Evolutionary conservation across 2,329 filamentous ascomycete genomes (phyloP).

Genomic region (Mollisiaceae sp.): DNA sequence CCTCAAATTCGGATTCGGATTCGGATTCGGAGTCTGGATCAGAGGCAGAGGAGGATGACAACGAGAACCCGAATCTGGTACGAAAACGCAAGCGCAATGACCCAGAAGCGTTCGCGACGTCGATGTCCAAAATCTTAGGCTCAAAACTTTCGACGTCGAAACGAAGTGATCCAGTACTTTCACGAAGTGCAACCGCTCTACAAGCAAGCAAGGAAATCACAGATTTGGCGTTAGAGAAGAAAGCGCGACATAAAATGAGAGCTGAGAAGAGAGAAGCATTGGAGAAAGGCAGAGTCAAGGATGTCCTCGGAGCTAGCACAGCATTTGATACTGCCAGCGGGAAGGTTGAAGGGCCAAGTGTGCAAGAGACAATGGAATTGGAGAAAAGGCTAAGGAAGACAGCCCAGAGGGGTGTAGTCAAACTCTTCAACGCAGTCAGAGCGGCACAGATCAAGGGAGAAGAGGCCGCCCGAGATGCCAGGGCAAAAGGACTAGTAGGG

Average conservation of each 20-base stretch:
- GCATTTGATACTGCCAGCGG: constrained; percentile 58
- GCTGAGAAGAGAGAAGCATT: constrained; percentile 79
- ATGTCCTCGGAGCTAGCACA: constrained; percentile 70
- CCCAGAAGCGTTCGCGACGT: constrained; percentile 87
- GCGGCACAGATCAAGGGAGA: constrained; percentile 89
- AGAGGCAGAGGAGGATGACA: constrained; percentile 44
- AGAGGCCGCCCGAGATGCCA: constrained; percentile 73
- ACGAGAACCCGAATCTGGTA: constrained; percentile 49
- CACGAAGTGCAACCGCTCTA: constrained; percentile 77
- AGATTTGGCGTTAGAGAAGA: constrained; percentile 79
- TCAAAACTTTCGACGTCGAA: constrained; percentile 85
- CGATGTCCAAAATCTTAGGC: constrained; percentile 88
- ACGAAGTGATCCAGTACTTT: constrained; percentile 87
- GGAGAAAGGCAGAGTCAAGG: constrained; percentile 87
- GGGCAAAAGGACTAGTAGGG: constrained; percentile 77
- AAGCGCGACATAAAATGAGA: constrained; percentile 78
- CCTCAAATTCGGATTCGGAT: constrained; percentile 48
- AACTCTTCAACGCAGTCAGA: constrained; percentile 93
- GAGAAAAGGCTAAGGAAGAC: constrained; percentile 85
- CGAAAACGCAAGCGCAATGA: constrained; percentile 86
- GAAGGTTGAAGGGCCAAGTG: constrained; percentile 50
- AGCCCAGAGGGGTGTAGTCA: constrained; percentile 91
- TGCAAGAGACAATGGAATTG: constrained; percentile 64
- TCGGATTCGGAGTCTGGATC: constrained; percentile 29
- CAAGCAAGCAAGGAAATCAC: constrained; percentile 74